phyloP scores from a whole-genome alignment of 202 grass and related monocot genomes.

The Tripidium arundinaceum region DNA sequence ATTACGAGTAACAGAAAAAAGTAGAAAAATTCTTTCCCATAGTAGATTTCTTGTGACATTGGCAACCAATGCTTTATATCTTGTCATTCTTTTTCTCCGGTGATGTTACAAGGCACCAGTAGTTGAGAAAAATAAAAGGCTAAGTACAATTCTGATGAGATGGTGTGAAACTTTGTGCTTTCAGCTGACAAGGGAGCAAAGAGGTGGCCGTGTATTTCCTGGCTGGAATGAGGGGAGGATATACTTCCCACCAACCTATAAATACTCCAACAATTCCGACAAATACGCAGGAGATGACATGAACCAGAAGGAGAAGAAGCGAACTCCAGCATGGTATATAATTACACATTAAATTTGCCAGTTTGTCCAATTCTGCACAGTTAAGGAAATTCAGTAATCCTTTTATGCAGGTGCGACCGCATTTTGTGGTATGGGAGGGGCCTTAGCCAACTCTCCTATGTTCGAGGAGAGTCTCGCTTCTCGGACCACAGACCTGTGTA shows the following conservation, averaged over 20 bases:
- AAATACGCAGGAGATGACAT: constrained; percentile 82
- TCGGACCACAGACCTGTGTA: constrained; percentile 81
- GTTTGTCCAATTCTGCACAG: constrained; percentile 4
- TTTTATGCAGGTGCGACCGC: constrained; percentile 59
- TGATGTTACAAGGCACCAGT: constrained; percentile 16
- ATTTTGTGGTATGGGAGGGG: constrained; percentile 84
- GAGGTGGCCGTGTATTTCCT: constrained; percentile 61
- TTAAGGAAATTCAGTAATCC: background rate
- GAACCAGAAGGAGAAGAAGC: constrained; percentile 76
- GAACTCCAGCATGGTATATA: constrained; percentile 90
- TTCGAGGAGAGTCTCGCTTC: constrained; percentile 76
- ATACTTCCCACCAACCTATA: constrained; percentile 95
- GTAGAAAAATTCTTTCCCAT: constrained; percentile 12
- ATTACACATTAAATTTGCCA: background rate
- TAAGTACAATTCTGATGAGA: background rate
- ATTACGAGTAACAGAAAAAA: background rate
- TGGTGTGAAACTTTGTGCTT: background rate
- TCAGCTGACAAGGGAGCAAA: constrained; percentile 78
- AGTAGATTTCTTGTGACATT: constrained; percentile 39
- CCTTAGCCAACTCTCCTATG: constrained; percentile 69
- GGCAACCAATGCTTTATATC: constrained; percentile 37
- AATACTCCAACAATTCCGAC: constrained; percentile 94
- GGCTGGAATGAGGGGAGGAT: constrained; percentile 91
- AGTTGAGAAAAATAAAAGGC: background rate
- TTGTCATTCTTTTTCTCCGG: constrained; percentile 24